Base-by-base conservation (phyloP, 192 early-diverging fungal species). In the Mortierella hygrophila region DNA sequence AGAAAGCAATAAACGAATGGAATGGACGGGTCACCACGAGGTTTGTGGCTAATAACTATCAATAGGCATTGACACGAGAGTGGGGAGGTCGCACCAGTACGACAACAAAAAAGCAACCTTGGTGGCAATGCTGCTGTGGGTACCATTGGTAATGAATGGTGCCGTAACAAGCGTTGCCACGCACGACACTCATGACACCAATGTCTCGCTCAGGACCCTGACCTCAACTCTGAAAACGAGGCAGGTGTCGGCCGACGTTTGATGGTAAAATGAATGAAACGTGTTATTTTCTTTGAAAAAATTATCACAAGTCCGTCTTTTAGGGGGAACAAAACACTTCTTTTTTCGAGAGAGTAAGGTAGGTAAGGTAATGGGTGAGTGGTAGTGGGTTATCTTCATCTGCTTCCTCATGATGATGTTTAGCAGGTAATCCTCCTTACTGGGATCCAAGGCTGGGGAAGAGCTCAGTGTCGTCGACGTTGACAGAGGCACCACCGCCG, bases 391-490 rank as follows among this genome's bases (percentile, higher is more conserved):
- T 52, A 52, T 52, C 49, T 20, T 52, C 15, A 16, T 52, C 49
- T 52, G 49, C 18, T 52, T 52, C 49, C 18, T 52, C 49, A 21
- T 5, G 18, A 15, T 5, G 49, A 3, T 18, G 49, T 52, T 52
- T 52, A 52, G 49, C 49, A 52, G 49, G 20, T 52, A 52, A 52
- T 52, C 40, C 9, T 72, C 77, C 35, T 47, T 77, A 86, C 60
- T 80, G 69, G 41, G 88, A 86, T 77, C 90, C 93, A 75, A 94
- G 93, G 76, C 89, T 91, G 70, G 93, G 94, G 93, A 95, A 95
- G 44, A 92, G 91, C 81, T 91, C 88, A 79, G 89, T 89, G 83
- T 95, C 95, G 69, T 94, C 90, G 68, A 94, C 80, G 88, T 93
- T 93, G 90, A 95, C 94, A 52, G 89, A 77, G 55, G 84, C 89